Evolutionary conservation across 2,329 filamentous ascomycete species (phyloP).

Genomic region (Pyrenophora teres): DNA sequence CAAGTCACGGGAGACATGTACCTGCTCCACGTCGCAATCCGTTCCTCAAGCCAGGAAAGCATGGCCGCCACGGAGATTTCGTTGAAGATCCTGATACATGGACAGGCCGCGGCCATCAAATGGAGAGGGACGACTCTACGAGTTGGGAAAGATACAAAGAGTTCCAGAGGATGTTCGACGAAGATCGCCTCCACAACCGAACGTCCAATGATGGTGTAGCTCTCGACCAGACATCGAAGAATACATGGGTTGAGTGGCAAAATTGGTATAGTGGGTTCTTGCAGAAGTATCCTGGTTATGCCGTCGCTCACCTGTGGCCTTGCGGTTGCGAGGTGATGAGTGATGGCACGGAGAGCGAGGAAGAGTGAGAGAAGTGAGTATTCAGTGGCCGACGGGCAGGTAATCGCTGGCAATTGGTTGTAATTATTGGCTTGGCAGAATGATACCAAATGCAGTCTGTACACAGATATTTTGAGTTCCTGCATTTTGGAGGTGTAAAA

Average conservation of each 20-base stretch:
- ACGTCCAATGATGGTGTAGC: background rate
- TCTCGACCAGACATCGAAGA: background rate
- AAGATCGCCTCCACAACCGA: slow-evolving; percentile 1
- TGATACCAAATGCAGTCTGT: no score
- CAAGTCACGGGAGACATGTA: background rate
- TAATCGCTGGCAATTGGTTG: no score
- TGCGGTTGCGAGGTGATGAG: slow-evolving; percentile 30
- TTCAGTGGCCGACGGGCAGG: no score
- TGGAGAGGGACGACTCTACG: slow-evolving; percentile 14
- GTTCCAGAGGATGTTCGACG: background rate
- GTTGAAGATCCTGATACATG: slow-evolving; percentile 18
- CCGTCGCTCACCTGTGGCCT: slow-evolving; percentile 23
- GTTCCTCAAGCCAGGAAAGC: slow-evolving; percentile 28
- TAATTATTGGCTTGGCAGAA: no score
- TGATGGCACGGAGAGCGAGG: slow-evolving; percentile 16
- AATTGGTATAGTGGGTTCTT: slow-evolving; percentile 17
- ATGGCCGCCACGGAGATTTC: slow-evolving; percentile 28
- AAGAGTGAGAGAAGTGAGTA: slow-evolving; percentile 12
- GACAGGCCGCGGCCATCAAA: slow-evolving; percentile 28
- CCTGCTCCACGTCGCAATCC: background rate
- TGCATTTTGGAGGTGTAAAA: no score
- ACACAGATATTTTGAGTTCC: no score
- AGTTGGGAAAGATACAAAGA: slow-evolving; percentile 4
- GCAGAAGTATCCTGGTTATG: slow-evolving; percentile 26
- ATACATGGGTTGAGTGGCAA: slow-evolving; percentile 9